A percentile compares a stretch with the other conserved stretches of the same genome.
These are phyloP conservation scores for Serpula lacrymans DNA, from an alignment of 768 basidiomycete species.

Conservation along the genomic window DNA sequence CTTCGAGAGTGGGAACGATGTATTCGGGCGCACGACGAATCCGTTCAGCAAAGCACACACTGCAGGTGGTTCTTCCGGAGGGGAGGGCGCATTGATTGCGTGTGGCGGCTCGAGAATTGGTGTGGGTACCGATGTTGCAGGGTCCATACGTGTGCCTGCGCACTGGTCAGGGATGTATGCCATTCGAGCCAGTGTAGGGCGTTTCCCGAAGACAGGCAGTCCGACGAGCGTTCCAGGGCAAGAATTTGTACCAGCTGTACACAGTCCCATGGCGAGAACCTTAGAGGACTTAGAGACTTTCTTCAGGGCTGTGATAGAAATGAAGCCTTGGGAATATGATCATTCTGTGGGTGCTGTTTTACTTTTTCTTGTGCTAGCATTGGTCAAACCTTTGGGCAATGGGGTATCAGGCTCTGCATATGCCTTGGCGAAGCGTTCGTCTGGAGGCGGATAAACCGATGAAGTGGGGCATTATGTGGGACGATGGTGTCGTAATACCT, in stretches of 20 bases:
- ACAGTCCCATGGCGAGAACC: constrained; percentile 51
- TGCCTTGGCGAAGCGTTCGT: constrained; percentile 26
- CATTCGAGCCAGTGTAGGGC: constrained; percentile 48
- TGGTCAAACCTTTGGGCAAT: not conserved
- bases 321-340: constrained; percentile 61
- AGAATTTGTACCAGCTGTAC: constrained; percentile 45
- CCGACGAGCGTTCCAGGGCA: constrained; percentile 43
- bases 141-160: constrained; percentile 56
- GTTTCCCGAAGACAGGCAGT: constrained; percentile 49
- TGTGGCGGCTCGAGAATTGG: constrained; percentile 51
- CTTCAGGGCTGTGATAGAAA: constrained; percentile 51
- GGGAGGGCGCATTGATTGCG: constrained; percentile 56
- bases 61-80: constrained; percentile 58
- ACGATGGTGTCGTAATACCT: constrained; percentile 50
- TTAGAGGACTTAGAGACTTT: constrained; percentile 53
- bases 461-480: constrained; percentile 56
- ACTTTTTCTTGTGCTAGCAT: too few species aligned
- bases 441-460: constrained; percentile 44
- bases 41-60: constrained; percentile 45
- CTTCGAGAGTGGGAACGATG: constrained; percentile 46
- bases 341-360: constrained; percentile 29
- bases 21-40: constrained; percentile 52
- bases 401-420: constrained; percentile 10
- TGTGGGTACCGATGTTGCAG: constrained; percentile 60
- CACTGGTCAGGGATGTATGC: constrained; percentile 57